Evolutionary conservation across 78 protist genomes (phyloP), one percentile per base, ranked within the genome.

Genomic region (Dictyostelium firmibasis): DNA sequence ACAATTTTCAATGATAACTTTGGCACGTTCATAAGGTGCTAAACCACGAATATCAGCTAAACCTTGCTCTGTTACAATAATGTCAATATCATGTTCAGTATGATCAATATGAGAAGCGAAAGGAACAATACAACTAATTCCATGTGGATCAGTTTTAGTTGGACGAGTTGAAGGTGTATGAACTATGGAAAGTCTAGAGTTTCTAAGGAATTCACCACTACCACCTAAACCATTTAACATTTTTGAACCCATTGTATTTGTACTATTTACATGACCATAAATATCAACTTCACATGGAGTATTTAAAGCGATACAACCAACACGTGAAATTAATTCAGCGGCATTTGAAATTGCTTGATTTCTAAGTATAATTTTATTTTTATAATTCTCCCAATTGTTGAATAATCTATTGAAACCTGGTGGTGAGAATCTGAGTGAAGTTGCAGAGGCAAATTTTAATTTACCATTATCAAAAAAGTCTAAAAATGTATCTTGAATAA

Each of bases 221-320:
- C 98, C 98, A 81, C 98, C 98, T 16, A 96, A 44, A 85, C 98
- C 98, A 85, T 97, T 81, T 20, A 96, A 38, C 96, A 96, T 96
- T 50, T 41, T 94, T 2, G 97, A 33, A n/a, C 98, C 98, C 14
- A 36, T 23, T 6, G 97, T 89, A 67, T 81, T 78, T 33, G 97
- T 96, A 8, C 96, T 83, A 20, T 96, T 96, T 9, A 64, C 96
- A 47, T 96, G 98, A 23, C 97, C 97, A 91, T 96, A 96, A 72
- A 96, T 96, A 86, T 96, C 98, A 20, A 96, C 79, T 33, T 96
- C 98, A 6, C 93, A 81, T 11, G 98, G 98, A 11, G 98, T 96
- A 36, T 96, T 96, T 94, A 96, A 93, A 57, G 91, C 92, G 36
- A 96, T 96, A 11, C 88, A 87, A 69, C 98, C 98, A 11, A 96